Percentiles rank a stretch among this genome's conserved stretches.
These are phyloP conservation scores for Coriolopsis trogii DNA, from an alignment of 1,284 basidiomycete species.

Conservation along the genomic window DNA sequence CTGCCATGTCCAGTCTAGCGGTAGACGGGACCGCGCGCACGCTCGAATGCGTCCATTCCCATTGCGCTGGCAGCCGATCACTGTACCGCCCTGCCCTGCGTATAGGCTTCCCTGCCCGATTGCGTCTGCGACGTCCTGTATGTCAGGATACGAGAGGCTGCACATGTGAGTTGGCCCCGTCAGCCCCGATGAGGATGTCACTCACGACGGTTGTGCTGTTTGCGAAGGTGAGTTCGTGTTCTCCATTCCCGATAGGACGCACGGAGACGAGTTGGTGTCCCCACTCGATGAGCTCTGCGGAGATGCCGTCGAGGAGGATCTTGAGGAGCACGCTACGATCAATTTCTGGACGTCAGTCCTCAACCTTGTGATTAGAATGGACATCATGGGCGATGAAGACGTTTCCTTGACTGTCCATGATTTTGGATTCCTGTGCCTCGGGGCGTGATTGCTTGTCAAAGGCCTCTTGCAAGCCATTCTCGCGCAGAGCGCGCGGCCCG, in stretches of 20 bases:
- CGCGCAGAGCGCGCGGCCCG: slow-evolving; percentile 14
- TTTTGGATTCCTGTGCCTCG: slow-evolving; percentile 9
- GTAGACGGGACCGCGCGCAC: slow-evolving; percentile 2
- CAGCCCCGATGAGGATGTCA: slow-evolving; percentile 45
- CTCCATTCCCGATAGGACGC: background rate
- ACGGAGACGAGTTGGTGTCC: slow-evolving; percentile 6
- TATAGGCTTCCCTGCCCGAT: background rate
- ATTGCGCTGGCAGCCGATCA: background rate
- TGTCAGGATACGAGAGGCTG: slow-evolving; percentile 32
- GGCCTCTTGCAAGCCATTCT: slow-evolving; percentile 13
- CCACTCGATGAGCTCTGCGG: slow-evolving; percentile 9
- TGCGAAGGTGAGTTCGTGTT: slow-evolving; percentile 9
- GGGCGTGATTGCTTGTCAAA: slow-evolving; percentile 10
- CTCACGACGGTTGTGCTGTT: background rate
- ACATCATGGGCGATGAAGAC: background rate
- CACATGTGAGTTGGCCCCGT: slow-evolving; percentile 47
- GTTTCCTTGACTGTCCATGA: slow-evolving; percentile 3
- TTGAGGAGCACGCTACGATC: slow-evolving; percentile 7
- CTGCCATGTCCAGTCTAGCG: slow-evolving; percentile 6
- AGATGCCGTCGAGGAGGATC: slow-evolving; percentile 8
- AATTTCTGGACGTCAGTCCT: slow-evolving; percentile 9
- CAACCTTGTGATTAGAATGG: background rate
- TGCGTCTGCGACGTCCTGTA: background rate
- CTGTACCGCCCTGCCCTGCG: background rate
- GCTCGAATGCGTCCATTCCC: background rate